Evolutionary conservation across 768 basidiomycete species (phyloP).

Genomic region (Asterophora lycoperdoides): DNA sequence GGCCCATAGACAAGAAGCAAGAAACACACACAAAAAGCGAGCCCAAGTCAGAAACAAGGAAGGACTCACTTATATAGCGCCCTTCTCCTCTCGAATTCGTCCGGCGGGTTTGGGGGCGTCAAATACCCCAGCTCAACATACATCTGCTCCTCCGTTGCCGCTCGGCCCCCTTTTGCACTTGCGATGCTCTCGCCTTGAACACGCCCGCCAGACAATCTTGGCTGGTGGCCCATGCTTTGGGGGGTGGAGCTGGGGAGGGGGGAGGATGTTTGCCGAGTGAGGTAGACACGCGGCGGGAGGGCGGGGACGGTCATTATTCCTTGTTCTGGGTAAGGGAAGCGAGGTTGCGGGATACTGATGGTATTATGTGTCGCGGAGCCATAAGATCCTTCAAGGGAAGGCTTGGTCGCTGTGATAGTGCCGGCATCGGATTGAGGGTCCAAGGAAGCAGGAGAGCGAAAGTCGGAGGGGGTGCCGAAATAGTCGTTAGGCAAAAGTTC

Average conservation of each 20-base stretch:
- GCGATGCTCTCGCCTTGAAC: constrained; percentile 25
- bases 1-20: too few species aligned
- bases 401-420: background rate
- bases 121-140: constrained; percentile 65
- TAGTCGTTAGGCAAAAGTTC: constrained; percentile 11
- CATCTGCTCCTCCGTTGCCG: constrained; percentile 64
- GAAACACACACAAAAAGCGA: too few species aligned
- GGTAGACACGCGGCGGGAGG: constrained; percentile 45
- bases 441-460: background rate
- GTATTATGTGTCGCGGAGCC: too few species aligned
- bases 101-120: constrained; percentile 76
- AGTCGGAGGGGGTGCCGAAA: constrained; percentile 5
- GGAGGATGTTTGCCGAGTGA: constrained; percentile 62
- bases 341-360: background rate
- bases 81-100: constrained; percentile 76
- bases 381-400: too few species aligned
- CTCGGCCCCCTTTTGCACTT: constrained; percentile 38
- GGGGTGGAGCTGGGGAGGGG: constrained; percentile 47
- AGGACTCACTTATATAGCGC: constrained; percentile 75
- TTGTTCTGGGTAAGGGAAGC: constrained; percentile 10
- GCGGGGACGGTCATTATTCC: constrained; percentile 39
- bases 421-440: background rate
- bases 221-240: constrained; percentile 20
- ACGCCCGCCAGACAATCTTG: constrained; percentile 29
- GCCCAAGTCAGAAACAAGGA: background rate